A percentile compares a stretch with the other conserved stretches of the same genome.
Conservation (phyloP, 73 alveolate species). For the Breviolum minutum region DNA sequence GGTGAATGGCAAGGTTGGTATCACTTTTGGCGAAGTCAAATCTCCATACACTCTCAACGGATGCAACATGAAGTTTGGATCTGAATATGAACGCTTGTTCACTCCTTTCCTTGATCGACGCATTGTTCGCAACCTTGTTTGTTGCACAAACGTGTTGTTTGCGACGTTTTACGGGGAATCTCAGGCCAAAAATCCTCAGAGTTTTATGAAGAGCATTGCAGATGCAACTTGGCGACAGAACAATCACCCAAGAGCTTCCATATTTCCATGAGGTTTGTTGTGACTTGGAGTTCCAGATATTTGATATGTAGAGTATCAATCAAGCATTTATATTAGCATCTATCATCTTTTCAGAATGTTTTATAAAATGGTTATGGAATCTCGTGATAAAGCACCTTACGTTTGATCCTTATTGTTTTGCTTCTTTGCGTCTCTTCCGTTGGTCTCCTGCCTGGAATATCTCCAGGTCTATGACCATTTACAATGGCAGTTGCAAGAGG, state of each 20-base stretch:
- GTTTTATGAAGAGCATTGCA: conserved; percentile 78
- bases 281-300: too few species aligned
- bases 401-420: neutral
- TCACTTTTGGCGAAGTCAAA: too few species aligned
- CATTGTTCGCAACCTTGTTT: neutral
- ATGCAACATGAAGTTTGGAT: neutral
- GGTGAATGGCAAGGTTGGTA: too few species aligned
- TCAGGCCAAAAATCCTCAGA: conserved; percentile 86
- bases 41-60: too few species aligned
- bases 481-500: conserved; percentile 93
- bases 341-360: too few species aligned
- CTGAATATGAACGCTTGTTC: neutral
- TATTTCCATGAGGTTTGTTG: too few species aligned
- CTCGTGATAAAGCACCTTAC: too few species aligned
- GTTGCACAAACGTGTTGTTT: neutral
- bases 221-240: conserved; percentile 49
- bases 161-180: neutral
- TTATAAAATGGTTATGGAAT: too few species aligned
- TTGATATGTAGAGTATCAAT: too few species aligned
- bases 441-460: neutral
- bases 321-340: too few species aligned
- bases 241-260: too few species aligned
- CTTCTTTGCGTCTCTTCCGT: neutral
- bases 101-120: neutral
- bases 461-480: conserved; percentile 85